A percentile compares a stretch with the other conserved stretches of the same genome.
These are phyloP conservation scores for Aspergillus neoniger DNA, from an alignment of 2,329 filamentous ascomycete species.

Conservation along the genomic window DNA sequence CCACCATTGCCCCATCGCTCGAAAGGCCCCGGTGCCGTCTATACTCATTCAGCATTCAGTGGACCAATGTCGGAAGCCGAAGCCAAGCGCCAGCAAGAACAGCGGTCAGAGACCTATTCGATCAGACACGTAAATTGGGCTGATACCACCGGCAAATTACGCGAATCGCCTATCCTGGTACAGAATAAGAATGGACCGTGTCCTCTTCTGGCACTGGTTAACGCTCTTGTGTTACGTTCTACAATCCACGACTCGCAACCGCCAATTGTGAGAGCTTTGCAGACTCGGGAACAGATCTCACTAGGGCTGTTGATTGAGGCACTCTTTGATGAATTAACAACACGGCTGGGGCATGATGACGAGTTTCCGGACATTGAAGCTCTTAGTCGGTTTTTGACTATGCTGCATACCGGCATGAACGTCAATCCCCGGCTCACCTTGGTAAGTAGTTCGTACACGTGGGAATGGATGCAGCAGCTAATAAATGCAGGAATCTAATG, in stretches of 20 bases:
- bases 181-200: constrained; percentile 96
- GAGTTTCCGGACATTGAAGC: constrained; percentile 83
- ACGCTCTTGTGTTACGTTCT: constrained; percentile 83
- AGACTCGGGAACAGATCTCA: constrained; percentile 82
- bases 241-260: constrained; percentile 67
- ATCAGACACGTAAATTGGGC: constrained; percentile 90
- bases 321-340: constrained; percentile 91
- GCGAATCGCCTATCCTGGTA: constrained; percentile 82
- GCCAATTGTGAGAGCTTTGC: constrained; percentile 74
- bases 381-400: constrained; percentile 82
- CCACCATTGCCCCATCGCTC: constrained; percentile 17
- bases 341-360: constrained; percentile 66
- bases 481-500: constrained; percentile 31
- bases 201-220: constrained; percentile 87
- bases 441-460: constrained; percentile 27
- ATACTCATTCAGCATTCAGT: constrained; percentile 10
- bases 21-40: constrained; percentile 1
- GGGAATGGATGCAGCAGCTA: constrained; percentile 32
- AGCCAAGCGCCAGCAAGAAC: constrained; percentile 40
- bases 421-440: constrained; percentile 89
- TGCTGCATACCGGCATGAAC: constrained; percentile 95
- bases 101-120: constrained; percentile 77
- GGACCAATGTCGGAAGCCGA: constrained; percentile 32
- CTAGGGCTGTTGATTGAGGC: constrained; percentile 82
- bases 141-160: constrained; percentile 65